These are phyloP conservation scores for Boehmeria nivea DNA, from an alignment of 306 rosid genomes.

Conservation along the genomic window DNA sequence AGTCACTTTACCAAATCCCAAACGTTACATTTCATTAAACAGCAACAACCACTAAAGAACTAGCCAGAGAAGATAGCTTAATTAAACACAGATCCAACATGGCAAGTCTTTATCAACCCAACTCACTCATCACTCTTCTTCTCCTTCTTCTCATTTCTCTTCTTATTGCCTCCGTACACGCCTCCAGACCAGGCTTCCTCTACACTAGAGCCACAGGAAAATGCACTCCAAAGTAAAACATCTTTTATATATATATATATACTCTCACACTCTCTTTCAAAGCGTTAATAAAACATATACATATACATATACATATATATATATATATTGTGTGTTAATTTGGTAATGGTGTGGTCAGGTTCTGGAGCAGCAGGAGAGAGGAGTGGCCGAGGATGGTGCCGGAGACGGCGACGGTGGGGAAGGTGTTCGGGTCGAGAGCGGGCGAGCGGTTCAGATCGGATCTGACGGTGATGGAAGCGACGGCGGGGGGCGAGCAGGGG, in stretches of 20 bases:
- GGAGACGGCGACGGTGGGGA: slow-evolving; percentile 62
- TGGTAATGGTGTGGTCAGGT: slow-evolving; percentile 41
- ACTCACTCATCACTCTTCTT: neutral
- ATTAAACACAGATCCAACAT: too few species aligned
- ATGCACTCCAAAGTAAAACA: slow-evolving; percentile 72
- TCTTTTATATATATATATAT: neutral
- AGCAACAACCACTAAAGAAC: neutral
- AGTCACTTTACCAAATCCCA: too few species aligned
- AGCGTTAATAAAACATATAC: neutral
- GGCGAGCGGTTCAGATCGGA: slow-evolving; percentile 64
- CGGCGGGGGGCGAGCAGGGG: slow-evolving; percentile 47
- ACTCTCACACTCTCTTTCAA: neutral
- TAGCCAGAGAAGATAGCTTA: too few species aligned
- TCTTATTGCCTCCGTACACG: slow-evolving; percentile 18
- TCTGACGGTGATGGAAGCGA: slow-evolving; percentile 69
- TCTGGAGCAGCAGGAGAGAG: slow-evolving; percentile 72
- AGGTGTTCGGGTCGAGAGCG: slow-evolving; percentile 72
- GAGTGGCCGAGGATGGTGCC: slow-evolving; percentile 92
- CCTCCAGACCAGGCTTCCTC: slow-evolving; percentile 54
- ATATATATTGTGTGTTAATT: too few species aligned
- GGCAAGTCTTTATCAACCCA: too few species aligned
- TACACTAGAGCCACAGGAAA: slow-evolving; percentile 57
- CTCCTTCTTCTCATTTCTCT: neutral
- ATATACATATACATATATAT: neutral
- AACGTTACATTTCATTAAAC: too few species aligned